Evolutionary conservation across 1,284 basidiomycete species (phyloP), one percentile per base, ranked within the genome.

Genomic region (Bjerkandera adusta): DNA sequence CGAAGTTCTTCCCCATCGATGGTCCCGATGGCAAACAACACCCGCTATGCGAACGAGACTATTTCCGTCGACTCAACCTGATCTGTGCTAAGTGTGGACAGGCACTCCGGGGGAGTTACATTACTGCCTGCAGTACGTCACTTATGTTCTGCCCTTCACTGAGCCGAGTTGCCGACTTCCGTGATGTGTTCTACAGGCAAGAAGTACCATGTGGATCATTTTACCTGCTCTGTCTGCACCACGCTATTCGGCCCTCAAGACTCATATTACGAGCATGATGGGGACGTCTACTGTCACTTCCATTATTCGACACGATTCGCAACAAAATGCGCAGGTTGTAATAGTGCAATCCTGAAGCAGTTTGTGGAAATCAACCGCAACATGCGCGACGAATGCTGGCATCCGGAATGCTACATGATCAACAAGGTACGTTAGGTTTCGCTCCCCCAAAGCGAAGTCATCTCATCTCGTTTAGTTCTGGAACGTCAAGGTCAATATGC

Each of bases 401-500:
- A 99, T 77, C 96, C 96, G 41, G 96, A 99, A 69, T 99, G 96
- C 68, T 98, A 99, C 69, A 98, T 99, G 95, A 98, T 99, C 60
- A 96, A 98, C 71, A 98, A 97, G 77, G 92, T 92, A 50, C 47
- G 74, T 58, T 10, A n/a, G 3, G 44, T 12, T 18, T 34, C 44
- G 43, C 21, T 16, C 38, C 34, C 29, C n/a, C n/a, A n/a, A n/a
- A n/a, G n/a, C n/a, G n/a, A 49, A 22, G 38, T 21, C 37, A 16
- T 43, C 27, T 32, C 16, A 40, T 18, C 58, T 57, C 42, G 6
- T 47, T 18, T 64, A 95, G 90, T 98, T 99, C 67, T 99, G 96
- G 96, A 98, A 98, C 66, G 95, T 98, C 68, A 97, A 97, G 68
- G 86, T 99, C 4, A 89, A 86, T 36, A 86, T 90, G 38, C 83